Conservation (phyloP, 169 alveolate species). For the Perkinsus chesapeaki region DNA sequence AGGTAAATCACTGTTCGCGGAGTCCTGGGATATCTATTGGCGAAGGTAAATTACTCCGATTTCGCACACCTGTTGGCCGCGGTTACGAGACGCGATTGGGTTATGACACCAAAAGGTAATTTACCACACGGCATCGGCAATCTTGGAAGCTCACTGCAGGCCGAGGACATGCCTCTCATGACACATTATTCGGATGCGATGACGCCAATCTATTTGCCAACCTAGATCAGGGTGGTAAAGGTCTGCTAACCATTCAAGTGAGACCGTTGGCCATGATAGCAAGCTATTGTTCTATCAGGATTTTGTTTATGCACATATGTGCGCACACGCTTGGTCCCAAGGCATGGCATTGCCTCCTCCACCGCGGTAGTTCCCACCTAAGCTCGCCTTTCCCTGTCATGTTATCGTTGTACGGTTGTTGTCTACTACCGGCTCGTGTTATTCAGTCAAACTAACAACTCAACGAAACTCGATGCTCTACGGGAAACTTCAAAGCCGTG, state of each 20-base stretch:
- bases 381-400: not conserved
- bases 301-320: not conserved
- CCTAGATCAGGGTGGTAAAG: not conserved
- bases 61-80: not conserved
- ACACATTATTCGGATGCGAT: not conserved
- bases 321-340: not conserved
- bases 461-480: not conserved
- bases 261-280: not conserved
- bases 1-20: not conserved
- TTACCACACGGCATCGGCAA: not conserved
- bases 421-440: too few relatives aligned
- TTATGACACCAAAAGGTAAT: not conserved
- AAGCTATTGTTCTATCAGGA: not conserved
- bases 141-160: not conserved
- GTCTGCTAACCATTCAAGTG: not conserved
- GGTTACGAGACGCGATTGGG: not conserved
- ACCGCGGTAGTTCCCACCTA: not conserved
- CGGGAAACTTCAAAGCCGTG: not conserved
- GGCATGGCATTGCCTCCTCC: not conserved
- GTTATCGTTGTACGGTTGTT: too few relatives aligned
- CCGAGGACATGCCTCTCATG: not conserved
- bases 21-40: not conserved
- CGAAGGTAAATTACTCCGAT: not conserved
- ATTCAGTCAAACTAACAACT: too few relatives aligned
- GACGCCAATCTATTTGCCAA: not conserved